Evolutionary conservation across 2,329 filamentous ascomycete species (phyloP).

Genomic region (Aspergillus hortae): DNA sequence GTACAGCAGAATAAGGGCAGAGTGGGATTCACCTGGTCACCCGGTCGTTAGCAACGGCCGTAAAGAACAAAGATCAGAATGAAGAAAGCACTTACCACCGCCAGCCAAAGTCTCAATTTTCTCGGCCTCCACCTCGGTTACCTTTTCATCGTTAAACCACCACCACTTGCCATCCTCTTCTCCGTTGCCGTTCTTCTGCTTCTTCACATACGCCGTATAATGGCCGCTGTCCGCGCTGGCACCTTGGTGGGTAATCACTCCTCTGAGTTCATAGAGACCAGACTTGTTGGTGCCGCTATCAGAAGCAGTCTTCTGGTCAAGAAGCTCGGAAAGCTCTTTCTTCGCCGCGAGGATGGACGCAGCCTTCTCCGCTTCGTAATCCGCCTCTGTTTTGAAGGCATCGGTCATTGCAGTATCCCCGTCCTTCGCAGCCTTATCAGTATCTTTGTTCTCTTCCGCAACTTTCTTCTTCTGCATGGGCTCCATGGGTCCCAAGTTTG

Average conservation of each 20-base stretch:
- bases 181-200: conserved; percentile 69
- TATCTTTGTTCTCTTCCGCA: conserved; percentile 49
- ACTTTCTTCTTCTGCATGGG: conserved; percentile 49
- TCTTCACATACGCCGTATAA: conserved; percentile 98
- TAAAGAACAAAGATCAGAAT: neutral
- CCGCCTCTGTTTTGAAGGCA: conserved; percentile 87
- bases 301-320: conserved; percentile 68
- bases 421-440: conserved; percentile 53
- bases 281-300: conserved; percentile 89
- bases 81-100: conserved; percentile 59
- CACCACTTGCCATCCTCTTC: conserved; percentile 95
- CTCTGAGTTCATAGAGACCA: conserved; percentile 89
- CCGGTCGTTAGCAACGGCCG: conserved; percentile 12
- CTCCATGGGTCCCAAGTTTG: conserved; percentile 31
- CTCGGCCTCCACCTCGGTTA: conserved; percentile 83
- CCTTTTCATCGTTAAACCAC: conserved; percentile 99
- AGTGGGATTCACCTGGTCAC: conserved; percentile 46
- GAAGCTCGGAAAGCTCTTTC: conserved; percentile 78
- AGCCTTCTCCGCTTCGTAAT: conserved; percentile 81
- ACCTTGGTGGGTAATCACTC: conserved; percentile 93
- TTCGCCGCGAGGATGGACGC: conserved; percentile 74
- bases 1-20: conserved; percentile 50
- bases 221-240: conserved; percentile 96
- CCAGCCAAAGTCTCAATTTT: conserved; percentile 88
- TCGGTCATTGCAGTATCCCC: conserved; percentile 70